Base-by-base conservation (phyloP, 306 rosid species). In the Sophora flavescens region DNA sequence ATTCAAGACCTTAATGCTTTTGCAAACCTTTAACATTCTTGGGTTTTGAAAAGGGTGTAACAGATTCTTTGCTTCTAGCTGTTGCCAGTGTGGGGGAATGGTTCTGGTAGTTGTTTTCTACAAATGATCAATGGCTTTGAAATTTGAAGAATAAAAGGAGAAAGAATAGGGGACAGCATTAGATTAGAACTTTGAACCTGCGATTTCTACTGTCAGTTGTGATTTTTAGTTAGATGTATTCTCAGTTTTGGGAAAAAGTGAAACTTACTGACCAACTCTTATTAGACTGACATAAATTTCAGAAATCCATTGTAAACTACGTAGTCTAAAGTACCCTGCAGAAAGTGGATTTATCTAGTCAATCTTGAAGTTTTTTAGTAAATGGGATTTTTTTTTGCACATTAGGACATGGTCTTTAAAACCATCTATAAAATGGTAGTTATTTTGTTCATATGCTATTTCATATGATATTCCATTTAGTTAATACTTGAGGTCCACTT, bases 111-210 rank as follows among this genome's bases (percentile, higher is more conserved):
- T 78, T 68, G 36, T 35, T 64, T 44, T 41, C 50, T 68, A 33
- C 56, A 10, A 50, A 9, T 62, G 57, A 74, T 63, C 60, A 48
- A 16, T 74, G 62, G 44, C 75, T 57, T 80, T 74, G 58, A 16
- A 26, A 50, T 57, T 80, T 74, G 58, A 16, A 26, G 58, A 74
- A 47, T 35, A 65, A 72, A 30, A 14, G 53, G 65, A 56, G 18
- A 45, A 36, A 52, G 33, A 65, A 6, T 45, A 64, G 52, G 75
- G 32, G 32, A 3, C 51, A 79, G 62, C 38, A 1, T 14, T 7
- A 15, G 38, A 57, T 80, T 10, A 28, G 61, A 45, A 67, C 41
- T 12, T 67, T 60, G 76, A 80, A 67, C 45, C n/a, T 67, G 39
- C 7, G 16, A 57, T 18, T 39, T 72, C 54, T 72, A 3, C 35